phyloP scores from a whole-genome alignment of 164 flowering plant genomes.

The Amborella trichopoda region DNA sequence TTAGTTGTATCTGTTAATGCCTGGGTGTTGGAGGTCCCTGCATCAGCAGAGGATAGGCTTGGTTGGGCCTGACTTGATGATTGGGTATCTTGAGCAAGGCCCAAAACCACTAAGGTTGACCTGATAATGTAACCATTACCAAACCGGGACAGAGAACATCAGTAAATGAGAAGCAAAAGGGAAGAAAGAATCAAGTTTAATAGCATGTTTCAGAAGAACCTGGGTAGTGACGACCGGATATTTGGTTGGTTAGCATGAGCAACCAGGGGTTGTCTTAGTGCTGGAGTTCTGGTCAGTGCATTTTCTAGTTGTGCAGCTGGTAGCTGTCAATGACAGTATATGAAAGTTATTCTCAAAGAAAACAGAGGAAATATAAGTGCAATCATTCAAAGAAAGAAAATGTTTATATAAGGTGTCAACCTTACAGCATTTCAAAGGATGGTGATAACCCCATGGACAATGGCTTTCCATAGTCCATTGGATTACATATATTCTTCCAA shows the following conservation, averaged over 20 bases:
- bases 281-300: slow-evolving; percentile 61
- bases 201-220: no score
- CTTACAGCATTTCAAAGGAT: no score
- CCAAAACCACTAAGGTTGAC: slow-evolving; percentile 60
- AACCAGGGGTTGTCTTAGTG: slow-evolving; percentile 59
- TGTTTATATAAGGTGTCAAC: no score
- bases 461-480: no score
- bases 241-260: slow-evolving; percentile 75
- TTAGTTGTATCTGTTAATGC: slow-evolving; percentile 32
- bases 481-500: no score
- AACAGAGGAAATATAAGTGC: no score
- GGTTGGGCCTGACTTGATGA: slow-evolving; percentile 32
- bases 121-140: slow-evolving; percentile 16
- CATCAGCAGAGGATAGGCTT: slow-evolving; percentile 28
- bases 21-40: slow-evolving; percentile 30
- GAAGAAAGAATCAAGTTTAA: not conserved
- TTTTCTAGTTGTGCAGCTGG: slow-evolving; percentile 85
- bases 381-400: no score
- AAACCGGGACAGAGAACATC: not conserved
- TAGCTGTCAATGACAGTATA: slow-evolving; percentile 36
- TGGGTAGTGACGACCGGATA: slow-evolving; percentile 63
- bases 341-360: no score
- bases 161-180: not conserved
- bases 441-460: no score
- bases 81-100: slow-evolving; percentile 56